phyloP scores from a whole-genome alignment of 176 grass and related monocot genomes.

The Rhynchospora tenuis region DNA sequence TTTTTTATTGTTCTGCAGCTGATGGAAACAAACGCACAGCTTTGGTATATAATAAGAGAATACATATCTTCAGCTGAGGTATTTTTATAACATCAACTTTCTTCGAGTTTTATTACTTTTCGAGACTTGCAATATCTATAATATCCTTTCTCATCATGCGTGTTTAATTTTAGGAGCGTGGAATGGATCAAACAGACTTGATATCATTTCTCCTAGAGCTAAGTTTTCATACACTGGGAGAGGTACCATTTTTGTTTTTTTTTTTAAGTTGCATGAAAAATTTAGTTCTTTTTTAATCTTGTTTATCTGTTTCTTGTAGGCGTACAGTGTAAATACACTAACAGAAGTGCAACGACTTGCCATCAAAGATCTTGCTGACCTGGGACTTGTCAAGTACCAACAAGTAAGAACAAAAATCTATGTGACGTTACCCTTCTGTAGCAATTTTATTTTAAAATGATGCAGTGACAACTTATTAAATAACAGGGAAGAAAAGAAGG shows the following conservation, averaged over 20 bases:
- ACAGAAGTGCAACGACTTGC: conserved; percentile 66
- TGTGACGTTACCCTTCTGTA: not conserved
- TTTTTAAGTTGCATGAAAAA: conserved; percentile 20
- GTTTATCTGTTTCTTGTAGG: conserved; percentile 38
- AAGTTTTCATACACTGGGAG: conserved; percentile 78
- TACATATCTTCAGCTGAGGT: conserved; percentile 95
- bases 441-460: not conserved
- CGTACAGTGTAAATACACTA: conserved; percentile 82
- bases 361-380: conserved; percentile 73
- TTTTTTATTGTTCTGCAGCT: conserved; percentile 43
- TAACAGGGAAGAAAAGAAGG: conserved; percentile 67
- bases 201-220: conserved; percentile 97
- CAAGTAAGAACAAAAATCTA: conserved; percentile 38
- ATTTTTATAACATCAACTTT: conserved; percentile 14
- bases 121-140: not conserved
- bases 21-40: conserved; percentile 91
- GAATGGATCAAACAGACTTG: conserved; percentile 75
- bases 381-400: conserved; percentile 74
- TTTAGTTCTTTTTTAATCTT: conserved; percentile 3
- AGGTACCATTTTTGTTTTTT: conserved; percentile 42
- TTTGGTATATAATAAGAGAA: conserved; percentile 99
- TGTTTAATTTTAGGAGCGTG: conserved; percentile 55
- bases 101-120: conserved; percentile 18
- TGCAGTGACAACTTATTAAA: conserved; percentile 5
- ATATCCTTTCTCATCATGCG: not conserved